A percentile compares a stretch with the other conserved stretches of the same genome.
phyloP scores from a whole-genome alignment of 768 basidiomycete species.

The Tylopilus subfusipes region DNA sequence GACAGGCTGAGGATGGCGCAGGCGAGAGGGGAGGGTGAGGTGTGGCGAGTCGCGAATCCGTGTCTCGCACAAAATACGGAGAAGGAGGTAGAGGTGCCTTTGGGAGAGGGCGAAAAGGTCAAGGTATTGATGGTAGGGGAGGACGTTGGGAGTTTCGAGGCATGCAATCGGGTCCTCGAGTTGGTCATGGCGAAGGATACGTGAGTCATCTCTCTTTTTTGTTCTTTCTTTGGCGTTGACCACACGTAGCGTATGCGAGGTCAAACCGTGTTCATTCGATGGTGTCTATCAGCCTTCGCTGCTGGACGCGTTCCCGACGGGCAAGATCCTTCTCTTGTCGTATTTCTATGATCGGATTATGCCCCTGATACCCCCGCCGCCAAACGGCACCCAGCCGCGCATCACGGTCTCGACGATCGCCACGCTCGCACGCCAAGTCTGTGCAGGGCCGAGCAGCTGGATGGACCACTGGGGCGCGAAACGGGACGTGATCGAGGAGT shows the following conservation, averaged over 20 bases:
- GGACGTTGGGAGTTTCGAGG: conserved; percentile 78
- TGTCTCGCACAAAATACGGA: conserved; percentile 71
- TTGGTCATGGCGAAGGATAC: conserved; percentile 94
- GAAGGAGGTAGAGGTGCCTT: conserved; percentile 59
- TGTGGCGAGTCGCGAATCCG: conserved; percentile 51
- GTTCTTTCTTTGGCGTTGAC: not conserved
- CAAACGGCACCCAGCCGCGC: conserved; percentile 20
- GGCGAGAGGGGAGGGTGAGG: conserved; percentile 1
- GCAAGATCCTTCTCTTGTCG: conserved; percentile 86
- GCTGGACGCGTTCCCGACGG: conserved; percentile 80
- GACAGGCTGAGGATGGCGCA: conserved; percentile 37
- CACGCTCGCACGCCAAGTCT: conserved; percentile 65
- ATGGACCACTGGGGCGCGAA: conserved; percentile 42
- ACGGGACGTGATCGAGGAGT: conserved; percentile 55
- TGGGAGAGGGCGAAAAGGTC: conserved; percentile 39
- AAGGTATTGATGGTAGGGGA: conserved; percentile 86
- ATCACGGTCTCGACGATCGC: conserved; percentile 59
- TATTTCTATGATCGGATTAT: conserved; percentile 96
- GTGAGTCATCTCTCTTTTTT: conserved; percentile 39
- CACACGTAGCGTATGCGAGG: conserved; percentile 65
- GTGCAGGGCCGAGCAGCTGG: conserved; percentile 66
- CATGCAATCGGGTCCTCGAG: conserved; percentile 79
- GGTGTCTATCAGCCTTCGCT: conserved; percentile 97
- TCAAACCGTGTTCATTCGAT: conserved; percentile 94
- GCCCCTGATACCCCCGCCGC: conserved; percentile 57